A percentile compares a stretch with the other conserved stretches of the same genome.
phyloP scores from a whole-genome alignment of 345 rosid genomes.

The Murraya paniculata region DNA sequence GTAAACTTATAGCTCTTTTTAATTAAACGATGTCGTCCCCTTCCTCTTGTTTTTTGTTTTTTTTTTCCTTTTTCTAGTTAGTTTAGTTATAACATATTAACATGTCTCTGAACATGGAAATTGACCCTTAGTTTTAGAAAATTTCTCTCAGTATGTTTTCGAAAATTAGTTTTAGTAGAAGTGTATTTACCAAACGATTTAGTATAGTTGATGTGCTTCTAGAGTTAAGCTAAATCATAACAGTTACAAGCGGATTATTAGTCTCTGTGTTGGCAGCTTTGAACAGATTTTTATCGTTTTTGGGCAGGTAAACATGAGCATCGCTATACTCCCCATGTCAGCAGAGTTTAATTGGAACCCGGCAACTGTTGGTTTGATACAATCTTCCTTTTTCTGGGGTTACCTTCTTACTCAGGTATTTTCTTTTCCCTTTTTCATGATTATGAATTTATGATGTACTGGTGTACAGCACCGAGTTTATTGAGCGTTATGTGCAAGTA shows the following conservation, averaged over 20 bases:
- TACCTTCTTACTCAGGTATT: conserved; percentile 88
- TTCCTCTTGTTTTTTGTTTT: neutral
- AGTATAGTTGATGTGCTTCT: neutral
- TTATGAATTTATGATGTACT: neutral
- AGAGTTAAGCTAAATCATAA: neutral
- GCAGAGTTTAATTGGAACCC: conserved; percentile 87
- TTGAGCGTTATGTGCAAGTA: neutral
- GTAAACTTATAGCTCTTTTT: conserved; percentile 34
- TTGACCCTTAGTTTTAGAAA: neutral
- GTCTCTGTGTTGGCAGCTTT: conserved; percentile 17
- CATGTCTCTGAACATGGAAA: neutral
- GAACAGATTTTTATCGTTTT: conserved; percentile 14
- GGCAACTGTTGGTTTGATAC: conserved; percentile 81
- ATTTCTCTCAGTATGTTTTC: neutral
- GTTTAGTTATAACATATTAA: too few species aligned
- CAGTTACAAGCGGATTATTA: neutral
- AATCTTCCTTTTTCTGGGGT: conserved; percentile 98
- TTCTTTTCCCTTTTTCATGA: neutral
- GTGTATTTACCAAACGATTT: neutral
- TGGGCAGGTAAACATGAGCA: conserved; percentile 94
- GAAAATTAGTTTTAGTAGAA: neutral
- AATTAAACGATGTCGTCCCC: neutral
- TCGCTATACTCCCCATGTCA: conserved; percentile 99
- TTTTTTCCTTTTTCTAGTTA: neutral
- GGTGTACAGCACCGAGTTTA: neutral